phyloP scores from a whole-genome alignment of 2,329 filamentous ascomycete species.

The Diaporthe ampelina region DNA sequence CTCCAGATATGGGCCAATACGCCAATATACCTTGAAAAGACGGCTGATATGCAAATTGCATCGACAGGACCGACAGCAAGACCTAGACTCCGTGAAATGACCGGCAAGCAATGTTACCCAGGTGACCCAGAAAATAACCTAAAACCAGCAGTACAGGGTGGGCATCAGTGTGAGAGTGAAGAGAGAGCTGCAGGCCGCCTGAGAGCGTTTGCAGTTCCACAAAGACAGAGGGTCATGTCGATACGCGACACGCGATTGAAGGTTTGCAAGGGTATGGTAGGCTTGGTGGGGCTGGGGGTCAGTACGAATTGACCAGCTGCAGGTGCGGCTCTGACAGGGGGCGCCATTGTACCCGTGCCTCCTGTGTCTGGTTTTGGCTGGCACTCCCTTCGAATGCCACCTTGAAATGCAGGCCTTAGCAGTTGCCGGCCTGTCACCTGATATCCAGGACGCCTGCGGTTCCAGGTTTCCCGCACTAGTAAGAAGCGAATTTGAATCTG shows the following conservation, averaged over 20 bases:
- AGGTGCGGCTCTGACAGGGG: not conserved
- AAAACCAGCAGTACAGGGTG: not conserved
- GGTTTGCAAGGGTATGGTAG: not conserved
- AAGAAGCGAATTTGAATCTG: too few species aligned
- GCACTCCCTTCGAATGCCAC: not conserved
- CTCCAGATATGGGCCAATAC: not conserved
- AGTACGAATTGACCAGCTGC: slow-evolving; percentile 11
- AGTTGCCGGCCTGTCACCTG: not conserved
- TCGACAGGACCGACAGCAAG: not conserved
- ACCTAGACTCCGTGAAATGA: slow-evolving; percentile 11
- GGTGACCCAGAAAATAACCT: not conserved
- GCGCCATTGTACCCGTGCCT: not conserved
- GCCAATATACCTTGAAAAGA: not conserved
- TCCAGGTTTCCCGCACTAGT: not conserved
- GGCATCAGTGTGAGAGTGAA: not conserved
- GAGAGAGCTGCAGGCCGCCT: not conserved
- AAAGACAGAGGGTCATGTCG: not conserved
- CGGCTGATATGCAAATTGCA: slow-evolving; percentile 9
- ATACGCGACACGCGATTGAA: not conserved
- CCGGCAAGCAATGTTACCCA: not conserved
- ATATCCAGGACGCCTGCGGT: not conserved
- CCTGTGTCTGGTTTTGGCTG: not conserved
- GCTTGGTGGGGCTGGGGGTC: not conserved
- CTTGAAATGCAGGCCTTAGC: not conserved
- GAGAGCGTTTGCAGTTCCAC: not conserved